Evolutionary conservation across 2,329 filamentous ascomycete genomes (phyloP).

Genomic region (Xylariaceae sp.): DNA sequence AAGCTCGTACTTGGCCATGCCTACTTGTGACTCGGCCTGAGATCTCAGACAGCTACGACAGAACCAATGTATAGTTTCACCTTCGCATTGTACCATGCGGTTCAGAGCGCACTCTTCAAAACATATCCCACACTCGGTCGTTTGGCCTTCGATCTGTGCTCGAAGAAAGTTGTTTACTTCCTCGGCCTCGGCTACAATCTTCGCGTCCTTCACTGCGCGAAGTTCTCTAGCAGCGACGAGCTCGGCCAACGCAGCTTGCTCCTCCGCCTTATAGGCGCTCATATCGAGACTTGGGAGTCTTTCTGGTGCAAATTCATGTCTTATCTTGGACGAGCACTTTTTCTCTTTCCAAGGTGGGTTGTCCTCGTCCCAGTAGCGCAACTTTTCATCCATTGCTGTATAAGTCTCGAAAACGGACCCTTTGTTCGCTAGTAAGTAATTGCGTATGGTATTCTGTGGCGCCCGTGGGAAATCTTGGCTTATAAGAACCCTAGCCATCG

Average conservation of each 20-base stretch:
- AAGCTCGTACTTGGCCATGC: slow-evolving; percentile 71
- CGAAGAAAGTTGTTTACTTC: slow-evolving; percentile 48
- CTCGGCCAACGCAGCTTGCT: slow-evolving; percentile 49
- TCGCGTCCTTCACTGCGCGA: slow-evolving; percentile 36
- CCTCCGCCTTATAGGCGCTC: slow-evolving; percentile 18
- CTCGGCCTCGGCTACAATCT: slow-evolving; percentile 37
- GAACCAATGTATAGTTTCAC: slow-evolving; percentile 67
- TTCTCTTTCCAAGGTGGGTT: slow-evolving; percentile 41
- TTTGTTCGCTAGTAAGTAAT: slow-evolving; percentile 33
- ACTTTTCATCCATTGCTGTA: slow-evolving; percentile 41
- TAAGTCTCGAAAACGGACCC: slow-evolving; percentile 46
- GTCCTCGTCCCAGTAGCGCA: slow-evolving; percentile 30
- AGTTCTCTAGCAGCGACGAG: slow-evolving; percentile 47
- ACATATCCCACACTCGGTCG: slow-evolving; percentile 77
- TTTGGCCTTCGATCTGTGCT: slow-evolving; percentile 57
- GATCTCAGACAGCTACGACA: slow-evolving; percentile 70
- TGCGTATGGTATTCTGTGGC: slow-evolving; percentile 38
- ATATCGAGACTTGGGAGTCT: slow-evolving; percentile 29
- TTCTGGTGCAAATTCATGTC: slow-evolving; percentile 28
- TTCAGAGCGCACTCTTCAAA: slow-evolving; percentile 71
- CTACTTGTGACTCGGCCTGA: slow-evolving; percentile 73
- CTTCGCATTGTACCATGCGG: slow-evolving; percentile 72
- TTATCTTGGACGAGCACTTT: slow-evolving; percentile 33
- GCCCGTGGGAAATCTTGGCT: slow-evolving; percentile 46
- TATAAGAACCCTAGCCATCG: slow-evolving; percentile 40